Evolutionary conservation across 306 rosid species (phyloP).

Genomic region (Canavalia gladiata): DNA sequence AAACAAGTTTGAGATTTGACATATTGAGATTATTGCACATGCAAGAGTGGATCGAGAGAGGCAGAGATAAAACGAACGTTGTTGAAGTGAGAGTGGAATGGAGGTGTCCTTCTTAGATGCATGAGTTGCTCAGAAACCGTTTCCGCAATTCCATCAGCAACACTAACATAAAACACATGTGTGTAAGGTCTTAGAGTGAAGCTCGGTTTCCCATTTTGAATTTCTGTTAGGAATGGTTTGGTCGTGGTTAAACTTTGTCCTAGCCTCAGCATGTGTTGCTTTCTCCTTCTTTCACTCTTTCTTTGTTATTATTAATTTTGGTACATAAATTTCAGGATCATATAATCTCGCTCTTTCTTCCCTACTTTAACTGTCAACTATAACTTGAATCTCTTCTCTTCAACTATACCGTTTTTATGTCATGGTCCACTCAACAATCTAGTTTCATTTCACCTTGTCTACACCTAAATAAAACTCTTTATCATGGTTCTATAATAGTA

Average conservation of each 20-base stretch:
- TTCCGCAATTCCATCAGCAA: conserved; percentile 20
- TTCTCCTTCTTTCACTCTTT: background rate
- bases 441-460: too few relatives aligned
- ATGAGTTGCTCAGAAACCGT: conserved; percentile 29
- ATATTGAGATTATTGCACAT: background rate
- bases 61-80: background rate
- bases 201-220: conserved; percentile 32
- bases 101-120: background rate
- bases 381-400: background rate
- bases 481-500: too few relatives aligned
- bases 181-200: conserved; percentile 39
- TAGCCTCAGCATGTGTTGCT: background rate
- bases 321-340: too few relatives aligned
- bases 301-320: too few relatives aligned
- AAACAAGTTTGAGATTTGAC: conserved; percentile 33
- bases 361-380: background rate
- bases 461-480: too few relatives aligned
- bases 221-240: conserved; percentile 39
- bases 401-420: too few relatives aligned
- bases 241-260: conserved; percentile 32
- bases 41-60: too few relatives aligned
- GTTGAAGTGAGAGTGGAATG: background rate
- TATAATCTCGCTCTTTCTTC: background rate
- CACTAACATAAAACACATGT: background rate
- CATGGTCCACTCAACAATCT: too few relatives aligned